phyloP scores from a whole-genome alignment of 805 yeast genomes.

The Metschnikowia cerradonensis region DNA sequence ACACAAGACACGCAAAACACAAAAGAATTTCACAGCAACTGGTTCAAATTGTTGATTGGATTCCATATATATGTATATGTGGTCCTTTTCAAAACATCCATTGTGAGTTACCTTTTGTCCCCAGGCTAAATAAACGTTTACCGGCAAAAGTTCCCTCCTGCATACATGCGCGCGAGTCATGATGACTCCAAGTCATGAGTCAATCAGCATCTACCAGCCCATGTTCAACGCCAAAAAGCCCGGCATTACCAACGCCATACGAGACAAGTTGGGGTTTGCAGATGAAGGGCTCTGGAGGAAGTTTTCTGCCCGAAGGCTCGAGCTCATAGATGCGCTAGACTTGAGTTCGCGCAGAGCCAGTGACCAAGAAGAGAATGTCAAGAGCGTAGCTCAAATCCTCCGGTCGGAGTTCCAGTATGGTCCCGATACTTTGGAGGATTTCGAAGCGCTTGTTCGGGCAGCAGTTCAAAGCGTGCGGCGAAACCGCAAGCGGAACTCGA shows the following conservation, averaged over 20 bases:
- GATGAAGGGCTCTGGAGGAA: slow-evolving; percentile 86
- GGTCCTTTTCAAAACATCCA: no score
- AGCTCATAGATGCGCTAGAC: slow-evolving; percentile 74
- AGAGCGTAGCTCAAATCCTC: slow-evolving; percentile 70
- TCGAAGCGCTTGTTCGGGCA: slow-evolving; percentile 85
- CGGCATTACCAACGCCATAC: slow-evolving; percentile 55
- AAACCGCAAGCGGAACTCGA: slow-evolving; percentile 66
- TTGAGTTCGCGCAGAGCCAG: slow-evolving; percentile 73
- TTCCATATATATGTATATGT: no score
- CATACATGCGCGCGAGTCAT: slow-evolving; percentile 6
- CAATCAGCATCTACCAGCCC: background rate
- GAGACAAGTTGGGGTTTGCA: slow-evolving; percentile 62
- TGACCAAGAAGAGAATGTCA: slow-evolving; percentile 84
- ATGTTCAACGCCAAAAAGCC: slow-evolving; percentile 31
- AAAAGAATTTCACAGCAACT: no score
- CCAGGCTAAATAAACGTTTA: no score
- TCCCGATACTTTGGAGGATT: slow-evolving; percentile 56
- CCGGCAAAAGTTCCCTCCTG: slow-evolving; percentile 1
- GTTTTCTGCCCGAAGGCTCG: slow-evolving; percentile 86
- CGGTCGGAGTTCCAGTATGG: slow-evolving; percentile 76
- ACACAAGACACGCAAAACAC: no score
- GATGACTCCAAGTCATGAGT: slow-evolving; percentile 18
- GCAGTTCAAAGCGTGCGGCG: slow-evolving; percentile 92
- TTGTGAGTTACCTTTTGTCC: no score
- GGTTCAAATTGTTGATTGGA: no score